Conservation (phyloP, 2,329 filamentous ascomycete genomes). For the Cladobotryum mycophilum region DNA sequence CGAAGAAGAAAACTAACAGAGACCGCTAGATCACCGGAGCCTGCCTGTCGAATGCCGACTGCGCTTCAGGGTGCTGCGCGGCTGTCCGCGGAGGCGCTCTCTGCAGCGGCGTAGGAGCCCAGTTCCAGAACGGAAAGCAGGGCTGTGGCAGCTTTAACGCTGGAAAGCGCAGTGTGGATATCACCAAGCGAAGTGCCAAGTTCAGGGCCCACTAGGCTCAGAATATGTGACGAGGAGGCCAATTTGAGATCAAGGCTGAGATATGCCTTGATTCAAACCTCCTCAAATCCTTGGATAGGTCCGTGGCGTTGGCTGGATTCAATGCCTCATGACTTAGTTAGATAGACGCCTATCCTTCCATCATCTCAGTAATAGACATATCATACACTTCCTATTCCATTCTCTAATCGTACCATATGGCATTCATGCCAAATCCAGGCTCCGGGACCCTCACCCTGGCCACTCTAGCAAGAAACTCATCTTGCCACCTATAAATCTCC, state of each 20-base stretch:
- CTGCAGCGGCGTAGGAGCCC: constrained; percentile 22
- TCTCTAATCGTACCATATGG: constrained; percentile 75
- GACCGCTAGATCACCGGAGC: constrained; percentile 19
- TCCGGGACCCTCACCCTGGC: constrained; percentile 72
- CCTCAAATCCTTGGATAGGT: no score
- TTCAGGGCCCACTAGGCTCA: no score
- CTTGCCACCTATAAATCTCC: constrained; percentile 81
- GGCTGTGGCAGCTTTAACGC: constrained; percentile 24
- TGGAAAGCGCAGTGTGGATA: constrained; percentile 3
- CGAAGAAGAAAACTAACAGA: background rate
- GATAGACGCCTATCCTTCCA: no score
- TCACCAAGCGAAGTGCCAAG: no score
- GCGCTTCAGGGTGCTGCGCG: constrained; percentile 27
- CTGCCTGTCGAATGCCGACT: constrained; percentile 21
- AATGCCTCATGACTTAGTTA: no score
- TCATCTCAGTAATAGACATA: no score
- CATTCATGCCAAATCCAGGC: constrained; percentile 93
- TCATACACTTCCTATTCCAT: no score
- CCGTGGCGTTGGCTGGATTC: no score
- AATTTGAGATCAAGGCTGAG: no score
- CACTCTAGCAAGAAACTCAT: constrained; percentile 73
- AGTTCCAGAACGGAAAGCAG: constrained; percentile 25
- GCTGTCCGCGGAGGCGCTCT: constrained; percentile 5
- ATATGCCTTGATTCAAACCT: no score
- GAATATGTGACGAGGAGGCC: no score